Evolutionary conservation across 306 rosid species (phyloP).

Genomic region (Prunus dulcis): DNA sequence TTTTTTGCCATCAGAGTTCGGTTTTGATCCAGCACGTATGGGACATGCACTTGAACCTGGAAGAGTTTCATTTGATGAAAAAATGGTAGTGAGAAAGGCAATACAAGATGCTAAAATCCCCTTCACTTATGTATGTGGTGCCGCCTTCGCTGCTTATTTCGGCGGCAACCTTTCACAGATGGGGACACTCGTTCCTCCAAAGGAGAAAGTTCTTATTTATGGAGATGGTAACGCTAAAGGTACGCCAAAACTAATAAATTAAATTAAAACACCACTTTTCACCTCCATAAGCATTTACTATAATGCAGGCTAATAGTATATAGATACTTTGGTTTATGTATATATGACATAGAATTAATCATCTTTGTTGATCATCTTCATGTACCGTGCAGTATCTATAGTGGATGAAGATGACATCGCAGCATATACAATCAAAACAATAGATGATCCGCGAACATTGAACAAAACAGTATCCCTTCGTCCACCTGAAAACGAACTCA

Average conservation of each 20-base stretch:
- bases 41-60: conserved; percentile 65
- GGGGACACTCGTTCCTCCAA: conserved; percentile 47
- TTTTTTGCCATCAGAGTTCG: conserved; percentile 75
- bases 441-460: conserved; percentile 47
- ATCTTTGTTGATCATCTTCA: background rate
- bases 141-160: conserved; percentile 66
- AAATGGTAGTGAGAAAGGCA: conserved; percentile 71
- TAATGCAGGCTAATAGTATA: too few species aligned
- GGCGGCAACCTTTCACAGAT: conserved; percentile 63
- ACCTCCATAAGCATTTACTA: too few species aligned
- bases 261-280: too few species aligned
- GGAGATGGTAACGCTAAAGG: conserved; percentile 78
- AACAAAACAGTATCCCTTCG: conserved; percentile 35
- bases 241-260: background rate
- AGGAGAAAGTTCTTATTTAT: conserved; percentile 46
- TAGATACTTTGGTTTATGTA: background rate
- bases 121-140: conserved; percentile 64
- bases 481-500: conserved; percentile 31
- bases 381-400: background rate
- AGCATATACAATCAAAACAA: conserved; percentile 28
- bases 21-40: conserved; percentile 70
- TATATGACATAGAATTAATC: background rate
- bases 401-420: conserved; percentile 43
- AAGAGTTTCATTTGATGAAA: conserved; percentile 73
- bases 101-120: conserved; percentile 64